Conservation (phyloP, 495 filamentous ascomycete species). For the Hyaloscypha variabilis region DNA sequence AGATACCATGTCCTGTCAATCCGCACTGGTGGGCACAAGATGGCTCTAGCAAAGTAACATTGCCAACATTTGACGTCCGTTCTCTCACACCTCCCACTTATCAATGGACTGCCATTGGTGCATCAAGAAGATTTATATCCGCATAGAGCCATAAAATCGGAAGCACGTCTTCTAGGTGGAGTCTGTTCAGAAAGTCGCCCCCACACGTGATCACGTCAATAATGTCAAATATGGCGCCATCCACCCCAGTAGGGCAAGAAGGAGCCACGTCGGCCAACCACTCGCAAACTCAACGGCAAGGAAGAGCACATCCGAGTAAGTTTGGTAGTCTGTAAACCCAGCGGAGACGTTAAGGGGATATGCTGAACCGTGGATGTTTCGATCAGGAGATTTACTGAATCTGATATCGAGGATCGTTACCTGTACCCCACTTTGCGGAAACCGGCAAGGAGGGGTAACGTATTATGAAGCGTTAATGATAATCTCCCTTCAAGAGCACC, state of each 20-base stretch:
- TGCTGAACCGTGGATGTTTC: no score
- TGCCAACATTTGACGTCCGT: not conserved
- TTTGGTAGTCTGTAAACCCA: not conserved
- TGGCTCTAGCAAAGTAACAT: not conserved
- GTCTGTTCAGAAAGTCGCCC: not conserved
- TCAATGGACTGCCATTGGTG: not conserved
- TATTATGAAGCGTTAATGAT: not conserved
- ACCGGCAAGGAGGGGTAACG: not conserved
- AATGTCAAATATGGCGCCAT: not conserved
- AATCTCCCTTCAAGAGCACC: not conserved
- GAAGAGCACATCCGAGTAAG: not conserved
- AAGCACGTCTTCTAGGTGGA: not conserved
- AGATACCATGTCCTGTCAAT: not conserved
- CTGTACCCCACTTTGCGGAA: not conserved
- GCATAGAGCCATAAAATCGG: not conserved
- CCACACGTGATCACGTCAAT: slow-evolving; percentile 2
- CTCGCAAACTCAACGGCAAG: not conserved
- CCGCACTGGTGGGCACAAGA: not conserved
- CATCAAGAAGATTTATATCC: not conserved
- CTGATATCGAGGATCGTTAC: not conserved
- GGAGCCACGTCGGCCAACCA: not conserved
- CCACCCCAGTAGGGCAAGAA: not conserved
- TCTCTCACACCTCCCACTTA: not conserved
- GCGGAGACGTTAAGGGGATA: not conserved
- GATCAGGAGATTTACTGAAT: not conserved